Evolutionary conservation across 495 filamentous ascomycete genomes (phyloP), one percentile per base, ranked within the genome.

Genomic region (Evernia prunastri): DNA sequence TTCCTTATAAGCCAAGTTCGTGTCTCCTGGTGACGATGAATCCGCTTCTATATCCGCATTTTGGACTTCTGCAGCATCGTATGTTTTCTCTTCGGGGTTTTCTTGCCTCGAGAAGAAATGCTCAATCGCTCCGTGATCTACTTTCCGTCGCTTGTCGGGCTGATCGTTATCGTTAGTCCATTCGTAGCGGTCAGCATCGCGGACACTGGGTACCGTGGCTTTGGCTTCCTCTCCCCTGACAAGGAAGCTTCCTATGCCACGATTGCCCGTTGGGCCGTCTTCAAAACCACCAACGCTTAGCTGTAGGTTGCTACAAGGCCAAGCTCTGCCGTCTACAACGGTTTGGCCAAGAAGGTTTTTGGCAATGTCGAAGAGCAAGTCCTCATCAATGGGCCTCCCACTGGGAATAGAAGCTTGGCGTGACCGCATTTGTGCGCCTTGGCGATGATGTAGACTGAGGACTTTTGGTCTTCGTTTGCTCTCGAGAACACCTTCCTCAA

Each of bases 401-500:
- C 81, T 80, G 9, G 91, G 89, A 56, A 98, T 96, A 18, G 90
- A 84, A 27, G 80, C 77, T 71, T 87, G 85, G 36, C 87, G 85
- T 43, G 87, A 91, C 61, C 86, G 84, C 51, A 84, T 86, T 72
- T 90, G 89, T 4, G 77, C 79, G 36, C 82, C 83, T 71, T 88
- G 82, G 36, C 89, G 81, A 72, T 94, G 86, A 70, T 94, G 88
- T 58, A 98, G 75, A 66, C 88, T 90, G 64, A 96, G 87, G 0
- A 87, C 90, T 72, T 85, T 90, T 8, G 94, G 94, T 61, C 92
- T 82, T 35, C 94, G 84, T 75, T 86, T 91, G 72, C 95, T 87
- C 72, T 96, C 93, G 67, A 95, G 77, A 20, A 96, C 86, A 42
- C 92, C 93, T 74, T 97, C 94, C 67, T 97, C 92, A 9, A 96